Base-by-base conservation (phyloP, 2,329 filamentous ascomycete genomes). In the Ophiostoma fasciatum region DNA sequence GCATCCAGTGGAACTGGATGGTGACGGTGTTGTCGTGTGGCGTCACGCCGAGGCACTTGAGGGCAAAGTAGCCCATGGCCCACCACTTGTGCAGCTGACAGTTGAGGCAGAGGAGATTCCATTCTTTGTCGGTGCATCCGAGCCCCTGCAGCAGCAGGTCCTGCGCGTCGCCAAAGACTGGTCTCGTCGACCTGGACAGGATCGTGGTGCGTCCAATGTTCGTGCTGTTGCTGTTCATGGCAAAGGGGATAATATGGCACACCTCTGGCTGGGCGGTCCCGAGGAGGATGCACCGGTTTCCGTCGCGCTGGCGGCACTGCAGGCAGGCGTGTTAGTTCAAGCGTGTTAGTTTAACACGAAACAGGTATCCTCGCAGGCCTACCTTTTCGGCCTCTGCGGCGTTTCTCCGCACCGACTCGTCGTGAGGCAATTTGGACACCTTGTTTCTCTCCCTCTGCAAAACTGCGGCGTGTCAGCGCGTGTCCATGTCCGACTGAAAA, bases 1-100 rank as follows among this genome's bases (percentile, higher is more conserved):
- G 35, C 35, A 37, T 37, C 35, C 35, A 33, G 17, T 37, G 18
- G 20, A 37, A 33, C 14, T 37, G 35, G 26, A 37, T 25, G 4
- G 22, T 28, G 8, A 33, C 26, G 1, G 15, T 29, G 13, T 28
- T 15, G 11, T 4, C 14, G 2, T 5, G 6, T 3, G 35, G 35
- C 6, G 29, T 31, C 6, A 37, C 13, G 4, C 35, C 35, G 22
- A 37, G 29, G 14, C 34, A 37, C 12, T 33, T 21, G 29, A 33
- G 29, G 9, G 35, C 35, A 27, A 31, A 32, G n/a, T 20, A 17
- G 2, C 35, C 28, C n/a, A 18, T 15, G 10, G 35, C 15, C 35
- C 35, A 37, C 35, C 35, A 37, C 11, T 14, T 28, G 21, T 27
- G 28, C 6, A 37, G 21, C 11, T 37, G 35, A 4, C 9, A 9